phyloP scores from a whole-genome alignment of 306 rosid species.

The Delonix regia region DNA sequence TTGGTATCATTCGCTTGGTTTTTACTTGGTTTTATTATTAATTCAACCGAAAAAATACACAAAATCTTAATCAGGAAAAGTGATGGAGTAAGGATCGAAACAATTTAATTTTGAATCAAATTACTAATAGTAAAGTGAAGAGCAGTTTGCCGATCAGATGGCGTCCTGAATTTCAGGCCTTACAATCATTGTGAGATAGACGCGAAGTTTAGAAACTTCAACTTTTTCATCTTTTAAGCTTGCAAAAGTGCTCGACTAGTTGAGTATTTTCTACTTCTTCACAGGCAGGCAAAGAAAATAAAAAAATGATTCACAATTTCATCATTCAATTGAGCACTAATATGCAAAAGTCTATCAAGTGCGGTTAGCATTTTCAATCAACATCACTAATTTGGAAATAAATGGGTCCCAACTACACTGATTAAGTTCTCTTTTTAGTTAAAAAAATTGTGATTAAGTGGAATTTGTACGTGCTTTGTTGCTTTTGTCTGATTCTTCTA shows the following conservation, averaged over 20 bases:
- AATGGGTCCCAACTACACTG: background rate
- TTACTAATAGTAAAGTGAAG: too few species aligned
- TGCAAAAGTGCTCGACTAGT: background rate
- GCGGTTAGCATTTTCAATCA: background rate
- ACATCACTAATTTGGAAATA: background rate
- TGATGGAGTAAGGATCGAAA: too few species aligned
- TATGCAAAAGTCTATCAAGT: background rate
- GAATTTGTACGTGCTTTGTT: background rate
- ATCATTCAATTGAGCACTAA: background rate
- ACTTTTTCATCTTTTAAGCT: background rate
- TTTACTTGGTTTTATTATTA: too few species aligned
- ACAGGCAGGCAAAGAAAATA: background rate
- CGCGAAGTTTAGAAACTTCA: background rate
- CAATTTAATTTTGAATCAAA: too few species aligned
- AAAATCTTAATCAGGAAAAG: too few species aligned
- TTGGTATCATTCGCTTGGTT: too few species aligned
- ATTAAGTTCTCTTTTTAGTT: background rate
- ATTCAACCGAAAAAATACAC: too few species aligned
- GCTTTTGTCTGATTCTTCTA: background rate
- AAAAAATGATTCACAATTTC: background rate
- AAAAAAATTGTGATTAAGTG: slow-evolving; percentile 27
- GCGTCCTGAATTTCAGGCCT: background rate
- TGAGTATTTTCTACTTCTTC: background rate
- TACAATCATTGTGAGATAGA: background rate
- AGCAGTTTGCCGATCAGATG: background rate